These are phyloP conservation scores for Trichosporon ovoides DNA, from an alignment of 1,284 basidiomycete species.

Conservation along the genomic window DNA sequence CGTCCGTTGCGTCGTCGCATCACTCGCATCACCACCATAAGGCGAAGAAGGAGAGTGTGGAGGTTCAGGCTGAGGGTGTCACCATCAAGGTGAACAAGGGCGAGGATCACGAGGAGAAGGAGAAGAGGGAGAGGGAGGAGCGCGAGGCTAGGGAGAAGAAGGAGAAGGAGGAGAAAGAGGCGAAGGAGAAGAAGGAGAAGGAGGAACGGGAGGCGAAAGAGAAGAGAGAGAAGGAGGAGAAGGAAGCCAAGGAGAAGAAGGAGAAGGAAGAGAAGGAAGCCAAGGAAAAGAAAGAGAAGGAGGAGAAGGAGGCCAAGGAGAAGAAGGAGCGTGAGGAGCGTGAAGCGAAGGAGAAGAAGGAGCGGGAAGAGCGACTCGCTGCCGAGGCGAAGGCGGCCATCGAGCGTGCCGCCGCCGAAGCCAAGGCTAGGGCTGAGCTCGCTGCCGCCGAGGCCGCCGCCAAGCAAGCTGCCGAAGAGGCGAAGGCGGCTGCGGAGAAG, in stretches of 20 bases:
- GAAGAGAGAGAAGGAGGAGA: background rate
- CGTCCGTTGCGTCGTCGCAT: background rate
- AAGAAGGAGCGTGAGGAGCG: conserved; percentile 1
- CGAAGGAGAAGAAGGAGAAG: background rate
- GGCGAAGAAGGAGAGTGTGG: background rate
- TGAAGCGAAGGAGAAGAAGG: background rate
- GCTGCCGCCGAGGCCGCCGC: background rate
- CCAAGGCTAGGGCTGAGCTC: background rate
- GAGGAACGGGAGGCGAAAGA: background rate
- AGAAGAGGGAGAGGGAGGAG: conserved; percentile 2
- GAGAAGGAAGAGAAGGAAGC: background rate
- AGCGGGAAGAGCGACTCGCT: background rate
- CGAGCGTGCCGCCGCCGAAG: background rate
- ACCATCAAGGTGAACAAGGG: background rate
- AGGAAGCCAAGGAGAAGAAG: background rate
- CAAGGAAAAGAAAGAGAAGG: background rate
- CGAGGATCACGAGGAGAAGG: conserved; percentile 1
- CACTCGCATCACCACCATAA: background rate
- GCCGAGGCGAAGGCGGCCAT: background rate
- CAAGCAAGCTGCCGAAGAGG: background rate
- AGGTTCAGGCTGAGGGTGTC: background rate
- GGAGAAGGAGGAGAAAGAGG: background rate
- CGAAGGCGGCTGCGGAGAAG: background rate
- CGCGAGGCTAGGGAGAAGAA: background rate
- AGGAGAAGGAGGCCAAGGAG: background rate